These are phyloP conservation scores for Fusarium abutilonis DNA, from an alignment of 2,329 filamentous ascomycete genomes.

Conservation along the genomic window DNA sequence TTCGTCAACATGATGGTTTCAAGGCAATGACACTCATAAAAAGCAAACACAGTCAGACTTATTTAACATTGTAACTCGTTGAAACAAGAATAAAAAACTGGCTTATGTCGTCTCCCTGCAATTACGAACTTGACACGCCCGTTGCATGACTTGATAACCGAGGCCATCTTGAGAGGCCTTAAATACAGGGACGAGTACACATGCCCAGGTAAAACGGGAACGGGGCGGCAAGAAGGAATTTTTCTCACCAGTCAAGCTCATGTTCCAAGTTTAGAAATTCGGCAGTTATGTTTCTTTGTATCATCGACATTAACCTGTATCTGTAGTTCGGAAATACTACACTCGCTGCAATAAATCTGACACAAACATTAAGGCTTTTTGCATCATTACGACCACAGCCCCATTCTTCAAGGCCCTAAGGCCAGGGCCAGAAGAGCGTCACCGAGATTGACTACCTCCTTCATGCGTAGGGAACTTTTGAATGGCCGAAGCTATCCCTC, in stretches of 20 bases:
- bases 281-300: conserved; percentile 14
- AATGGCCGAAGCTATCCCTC: too few relatives aligned
- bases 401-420: too few relatives aligned
- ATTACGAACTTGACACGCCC: not conserved
- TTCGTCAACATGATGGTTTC: not conserved
- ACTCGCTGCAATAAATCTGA: too few relatives aligned
- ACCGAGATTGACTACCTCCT: too few relatives aligned
- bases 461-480: too few relatives aligned
- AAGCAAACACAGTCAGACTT: not conserved
- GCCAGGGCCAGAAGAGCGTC: too few relatives aligned
- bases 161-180: conserved; percentile 1
- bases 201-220: conserved; percentile 3
- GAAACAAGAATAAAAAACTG: not conserved
- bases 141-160: conserved; percentile 2
- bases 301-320: conserved; percentile 8
- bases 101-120: conserved; percentile 1
- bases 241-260: not conserved
- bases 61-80: not conserved
- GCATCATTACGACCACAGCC: too few relatives aligned
- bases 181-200: not conserved
- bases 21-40: not conserved
- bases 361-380: too few relatives aligned
- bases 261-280: not conserved
- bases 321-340: not conserved
- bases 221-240: not conserved